Conservation (phyloP, 495 filamentous ascomycete genomes). For the Achaetomiella virescens region DNA sequence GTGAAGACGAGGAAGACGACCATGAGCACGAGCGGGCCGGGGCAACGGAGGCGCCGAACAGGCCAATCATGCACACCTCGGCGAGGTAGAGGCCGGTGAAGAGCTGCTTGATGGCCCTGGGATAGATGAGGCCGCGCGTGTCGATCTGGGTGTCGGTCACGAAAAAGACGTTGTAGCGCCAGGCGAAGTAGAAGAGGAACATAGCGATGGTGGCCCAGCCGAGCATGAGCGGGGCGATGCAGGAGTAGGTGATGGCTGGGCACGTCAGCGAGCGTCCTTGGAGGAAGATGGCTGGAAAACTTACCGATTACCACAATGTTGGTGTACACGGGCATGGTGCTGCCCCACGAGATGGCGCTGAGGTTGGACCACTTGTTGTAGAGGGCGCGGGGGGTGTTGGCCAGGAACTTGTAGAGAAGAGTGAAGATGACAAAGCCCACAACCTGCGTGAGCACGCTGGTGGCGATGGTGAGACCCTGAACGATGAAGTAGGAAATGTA, state of each 20-base stretch:
- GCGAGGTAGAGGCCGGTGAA: conserved; percentile 82
- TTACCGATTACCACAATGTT: conserved; percentile 77
- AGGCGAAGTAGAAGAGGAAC: conserved; percentile 84
- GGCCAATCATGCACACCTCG: conserved; percentile 80
- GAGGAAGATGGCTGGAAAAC: conserved; percentile 10
- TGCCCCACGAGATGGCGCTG: conserved; percentile 75
- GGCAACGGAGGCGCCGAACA: conserved; percentile 69
- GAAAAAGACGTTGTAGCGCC: conserved; percentile 92
- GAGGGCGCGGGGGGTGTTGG: conserved; percentile 51
- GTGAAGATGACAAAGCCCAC: conserved; percentile 70
- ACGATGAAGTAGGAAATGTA: conserved; percentile 94
- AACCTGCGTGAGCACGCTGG: conserved; percentile 69
- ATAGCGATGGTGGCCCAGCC: conserved; percentile 82
- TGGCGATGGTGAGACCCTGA: conserved; percentile 80
- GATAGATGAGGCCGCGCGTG: conserved; percentile 85
- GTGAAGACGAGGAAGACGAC: conserved; percentile 74
- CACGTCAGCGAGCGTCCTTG: conserved; percentile 12
- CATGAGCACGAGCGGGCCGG: conserved; percentile 75
- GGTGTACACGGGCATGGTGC: conserved; percentile 78
- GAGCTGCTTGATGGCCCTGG: conserved; percentile 84
- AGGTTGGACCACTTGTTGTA: conserved; percentile 57
- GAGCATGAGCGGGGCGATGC: conserved; percentile 84
- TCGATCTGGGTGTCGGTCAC: conserved; percentile 80
- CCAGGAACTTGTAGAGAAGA: conserved; percentile 62
- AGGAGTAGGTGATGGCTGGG: conserved; percentile 74